Evolutionary conservation across 306 rosid genomes (phyloP), one percentile per base, ranked within the genome.

Genomic region (Astragalus glycyphyllos): DNA sequence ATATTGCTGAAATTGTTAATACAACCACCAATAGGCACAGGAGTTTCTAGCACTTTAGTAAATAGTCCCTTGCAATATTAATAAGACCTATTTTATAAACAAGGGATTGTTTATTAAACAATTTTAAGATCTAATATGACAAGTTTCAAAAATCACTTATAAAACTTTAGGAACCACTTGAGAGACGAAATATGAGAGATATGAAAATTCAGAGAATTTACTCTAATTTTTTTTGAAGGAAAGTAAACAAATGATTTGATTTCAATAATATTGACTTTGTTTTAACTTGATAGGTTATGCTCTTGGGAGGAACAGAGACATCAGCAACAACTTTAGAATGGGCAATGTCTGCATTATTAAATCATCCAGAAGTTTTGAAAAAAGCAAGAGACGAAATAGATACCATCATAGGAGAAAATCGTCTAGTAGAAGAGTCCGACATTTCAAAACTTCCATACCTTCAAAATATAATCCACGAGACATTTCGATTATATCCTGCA

Each of bases 301-400:
- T 76, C 11, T 40, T 67, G 0, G 80, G 74, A 58, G 80, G 75
- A 68, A 76, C 75, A 37, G 80, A 76, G 23, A 76, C 80, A 23
- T 76, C 80, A 14, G 37, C 80, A 0, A 66, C 73, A 23, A 58
- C 75, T 5, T 23, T 76, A 68, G 80, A 76, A 58, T 76, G 80
- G 80, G 69, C 75, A 48, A 76, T 76, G 74, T 47, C 75, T 48
- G 69, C 55, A 13, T 76, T 76, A 58, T 38, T 76, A 26, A 76
- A 76, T 59, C 74, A 76, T 26, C 80, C 75, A 49, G 11, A 58
- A 47, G 69, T 47, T 23, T 41, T 76, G 11, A 76, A 58, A 3
- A 76, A 76, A 45, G 80, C 80, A 9, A 76, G 8, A 0, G 75
- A 76, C 4, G 79, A 75, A 66, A 45, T 75, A 6, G 68, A 75